A percentile compares a stretch with the other conserved stretches of the same genome.
These are phyloP conservation scores for Amanita rubescens DNA, from an alignment of 768 basidiomycete species.

Conservation along the genomic window DNA sequence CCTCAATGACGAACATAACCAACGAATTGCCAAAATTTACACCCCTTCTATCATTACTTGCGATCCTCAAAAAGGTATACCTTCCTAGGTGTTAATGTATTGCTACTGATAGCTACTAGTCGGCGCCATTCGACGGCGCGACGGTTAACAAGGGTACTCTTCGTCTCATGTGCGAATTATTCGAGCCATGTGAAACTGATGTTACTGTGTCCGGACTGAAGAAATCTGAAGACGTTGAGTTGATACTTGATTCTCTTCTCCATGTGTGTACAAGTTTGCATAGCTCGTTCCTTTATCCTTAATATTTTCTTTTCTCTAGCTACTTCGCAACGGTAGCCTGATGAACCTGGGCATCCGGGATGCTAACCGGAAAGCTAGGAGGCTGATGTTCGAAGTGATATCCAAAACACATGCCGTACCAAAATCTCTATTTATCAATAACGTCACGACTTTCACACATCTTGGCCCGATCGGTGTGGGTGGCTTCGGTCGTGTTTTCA, in stretches of 20 bases:
- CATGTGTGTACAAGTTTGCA: neutral
- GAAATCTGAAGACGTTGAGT: neutral
- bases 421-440: neutral
- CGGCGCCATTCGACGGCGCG: neutral
- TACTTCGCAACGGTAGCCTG: neutral
- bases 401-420: neutral
- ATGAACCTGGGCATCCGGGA: neutral
- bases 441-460: neutral
- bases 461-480: neutral
- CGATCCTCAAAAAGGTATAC: neutral
- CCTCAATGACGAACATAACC: neutral
- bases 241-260: neutral
- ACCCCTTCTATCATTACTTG: neutral
- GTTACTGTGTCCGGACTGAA: neutral
- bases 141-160: neutral
- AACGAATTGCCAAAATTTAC: neutral
- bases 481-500: neutral
- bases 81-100: neutral
- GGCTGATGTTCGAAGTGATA: neutral
- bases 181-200: neutral
- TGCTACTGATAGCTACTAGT: neutral
- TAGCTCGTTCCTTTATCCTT: neutral
- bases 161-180: neutral
- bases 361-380: neutral
- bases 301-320: neutral